Conservation (phyloP, 148 eudicot species). For the Euryodendron excelsum region DNA sequence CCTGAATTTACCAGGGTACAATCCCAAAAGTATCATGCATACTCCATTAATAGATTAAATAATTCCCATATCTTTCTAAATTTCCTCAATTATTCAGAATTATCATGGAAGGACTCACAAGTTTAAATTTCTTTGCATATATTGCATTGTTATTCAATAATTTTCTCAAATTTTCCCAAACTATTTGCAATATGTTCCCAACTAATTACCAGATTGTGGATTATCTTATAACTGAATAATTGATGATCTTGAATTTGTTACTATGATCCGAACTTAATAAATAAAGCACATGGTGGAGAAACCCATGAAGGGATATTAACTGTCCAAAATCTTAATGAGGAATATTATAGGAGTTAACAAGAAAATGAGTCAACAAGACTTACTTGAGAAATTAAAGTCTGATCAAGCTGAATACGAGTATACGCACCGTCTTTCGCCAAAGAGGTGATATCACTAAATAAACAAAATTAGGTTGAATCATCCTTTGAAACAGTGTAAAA, state of each 20-base stretch:
- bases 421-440: slow-evolving; percentile 31
- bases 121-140: not conserved
- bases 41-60: too few species aligned
- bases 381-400: slow-evolving; percentile 39
- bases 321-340: not conserved
- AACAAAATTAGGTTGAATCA: not conserved
- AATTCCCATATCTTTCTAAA: not conserved
- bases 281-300: not conserved
- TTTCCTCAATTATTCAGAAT: too few species aligned
- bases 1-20: too few species aligned
- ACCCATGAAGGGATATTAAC: too few species aligned
- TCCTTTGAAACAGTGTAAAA: slow-evolving; percentile 2
- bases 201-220: too few species aligned
- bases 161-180: not conserved
- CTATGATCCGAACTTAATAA: not conserved
- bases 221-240: not conserved
- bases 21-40: too few species aligned
- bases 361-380: slow-evolving; percentile 9
- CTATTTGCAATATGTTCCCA: not conserved
- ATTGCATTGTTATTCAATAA: not conserved
- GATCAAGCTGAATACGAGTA: slow-evolving; percentile 38
- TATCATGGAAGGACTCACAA: not conserved
- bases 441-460: slow-evolving; percentile 40
- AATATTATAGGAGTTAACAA: not conserved
- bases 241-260: not conserved